phyloP scores from a whole-genome alignment of 2,329 filamentous ascomycete species.

The Neopestalotiopsis rosae region DNA sequence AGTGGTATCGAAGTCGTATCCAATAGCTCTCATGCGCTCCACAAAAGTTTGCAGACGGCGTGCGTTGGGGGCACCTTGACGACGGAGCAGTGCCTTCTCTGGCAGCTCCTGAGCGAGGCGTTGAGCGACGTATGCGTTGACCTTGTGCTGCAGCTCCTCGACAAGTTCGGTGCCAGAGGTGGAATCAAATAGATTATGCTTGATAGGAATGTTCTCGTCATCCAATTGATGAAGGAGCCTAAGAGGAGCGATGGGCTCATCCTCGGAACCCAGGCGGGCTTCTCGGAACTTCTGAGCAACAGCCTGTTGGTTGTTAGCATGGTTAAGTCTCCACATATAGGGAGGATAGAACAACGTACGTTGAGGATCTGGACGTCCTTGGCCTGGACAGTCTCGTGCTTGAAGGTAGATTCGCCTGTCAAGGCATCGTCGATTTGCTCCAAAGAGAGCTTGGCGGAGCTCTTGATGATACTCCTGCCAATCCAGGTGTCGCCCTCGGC shows the following conservation, averaged over 20 bases:
- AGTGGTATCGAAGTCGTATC: constrained; percentile 85
- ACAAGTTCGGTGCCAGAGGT: constrained; percentile 89
- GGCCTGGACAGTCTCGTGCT: constrained; percentile 68
- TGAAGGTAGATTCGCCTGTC: constrained; percentile 64
- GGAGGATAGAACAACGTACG: constrained; percentile 47
- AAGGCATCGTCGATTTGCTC: constrained; percentile 86
- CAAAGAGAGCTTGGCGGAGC: constrained; percentile 82
- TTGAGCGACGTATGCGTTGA: constrained; percentile 87
- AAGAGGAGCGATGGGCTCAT: constrained; percentile 80
- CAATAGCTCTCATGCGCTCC: constrained; percentile 90
- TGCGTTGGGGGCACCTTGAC: constrained; percentile 83
- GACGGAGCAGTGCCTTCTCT: constrained; percentile 90
- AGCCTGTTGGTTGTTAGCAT: constrained; percentile 50
- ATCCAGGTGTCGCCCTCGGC: constrained; percentile 91
- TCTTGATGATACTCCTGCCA: constrained; percentile 93
- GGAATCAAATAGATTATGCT: constrained; percentile 94
- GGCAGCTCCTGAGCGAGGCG: constrained; percentile 80
- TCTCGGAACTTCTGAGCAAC: constrained; percentile 92
- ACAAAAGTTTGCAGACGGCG: constrained; percentile 89
- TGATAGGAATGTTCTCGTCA: constrained; percentile 96
- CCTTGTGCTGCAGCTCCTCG: constrained; percentile 93
- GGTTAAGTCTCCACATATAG: background rate
- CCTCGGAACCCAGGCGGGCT: constrained; percentile 79
- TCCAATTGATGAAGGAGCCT: constrained; percentile 92
- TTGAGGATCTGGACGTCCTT: constrained; percentile 84